Conservation (phyloP, 352 stramenopile genomes). For the Phytophthora citricola region DNA sequence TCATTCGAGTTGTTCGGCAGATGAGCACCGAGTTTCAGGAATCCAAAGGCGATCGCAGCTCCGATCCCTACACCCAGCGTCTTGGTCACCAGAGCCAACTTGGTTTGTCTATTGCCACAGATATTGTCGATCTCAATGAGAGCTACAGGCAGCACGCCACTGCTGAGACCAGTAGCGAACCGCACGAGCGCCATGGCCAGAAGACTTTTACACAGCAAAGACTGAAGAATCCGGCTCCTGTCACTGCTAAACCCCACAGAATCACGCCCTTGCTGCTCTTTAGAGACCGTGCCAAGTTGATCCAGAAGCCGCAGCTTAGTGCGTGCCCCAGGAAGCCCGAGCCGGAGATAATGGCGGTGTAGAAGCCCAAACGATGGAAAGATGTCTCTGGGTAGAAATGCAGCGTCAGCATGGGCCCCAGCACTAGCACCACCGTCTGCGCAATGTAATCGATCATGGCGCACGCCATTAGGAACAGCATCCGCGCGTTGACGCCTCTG, state of each 20-base stretch:
- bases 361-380: constrained; percentile 78
- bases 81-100: constrained; percentile 64
- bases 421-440: constrained; percentile 72
- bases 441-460: constrained; percentile 83
- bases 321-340: constrained; percentile 73
- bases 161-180: constrained; percentile 80
- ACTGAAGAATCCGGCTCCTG: constrained; percentile 74
- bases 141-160: constrained; percentile 73
- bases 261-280: constrained; percentile 85
- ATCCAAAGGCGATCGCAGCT: constrained; percentile 52
- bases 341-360: constrained; percentile 74
- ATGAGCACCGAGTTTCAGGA: constrained; percentile 58
- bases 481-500: constrained; percentile 68
- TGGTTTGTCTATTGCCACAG: constrained; percentile 78
- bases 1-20: constrained; percentile 41
- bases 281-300: constrained; percentile 75
- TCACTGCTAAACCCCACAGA: constrained; percentile 78
- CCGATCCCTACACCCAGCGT: constrained; percentile 72
- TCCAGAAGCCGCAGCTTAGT: constrained; percentile 80
- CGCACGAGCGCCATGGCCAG: constrained; percentile 80
- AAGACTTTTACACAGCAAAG: constrained; percentile 81
- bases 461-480: constrained; percentile 83
- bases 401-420: constrained; percentile 76
- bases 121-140: constrained; percentile 88
- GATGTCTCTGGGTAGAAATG: constrained; percentile 82